These are phyloP conservation scores for Meredithiella fracta DNA, from an alignment of 2,329 filamentous ascomycete genomes.

Conservation along the genomic window DNA sequence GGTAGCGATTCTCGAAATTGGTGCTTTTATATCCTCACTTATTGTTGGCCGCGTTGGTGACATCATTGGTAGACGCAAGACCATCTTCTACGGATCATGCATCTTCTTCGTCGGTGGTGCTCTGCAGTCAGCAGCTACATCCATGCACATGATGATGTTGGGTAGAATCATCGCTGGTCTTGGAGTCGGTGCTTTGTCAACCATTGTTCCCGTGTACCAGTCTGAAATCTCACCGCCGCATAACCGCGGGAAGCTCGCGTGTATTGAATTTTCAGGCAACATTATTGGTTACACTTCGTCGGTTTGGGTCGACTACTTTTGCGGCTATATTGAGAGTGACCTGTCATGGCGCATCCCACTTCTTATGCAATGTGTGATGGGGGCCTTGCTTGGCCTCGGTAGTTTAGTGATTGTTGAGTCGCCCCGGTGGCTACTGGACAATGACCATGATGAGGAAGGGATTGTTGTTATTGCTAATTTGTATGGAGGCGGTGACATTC, in stretches of 20 bases:
- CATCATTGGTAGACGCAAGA: constrained; percentile 72
- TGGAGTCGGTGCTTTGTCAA: constrained; percentile 74
- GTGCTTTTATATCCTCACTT: constrained; percentile 79
- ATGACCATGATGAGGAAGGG: constrained; percentile 94
- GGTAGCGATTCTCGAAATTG: constrained; percentile 91
- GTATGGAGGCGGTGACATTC: constrained; percentile 89
- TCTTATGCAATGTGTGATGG: constrained; percentile 90
- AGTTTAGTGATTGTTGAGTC: constrained; percentile 93
- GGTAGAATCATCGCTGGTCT: constrained; percentile 73
- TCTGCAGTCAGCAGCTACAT: constrained; percentile 63
- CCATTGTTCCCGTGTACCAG: constrained; percentile 86
- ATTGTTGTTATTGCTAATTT: constrained; percentile 97
- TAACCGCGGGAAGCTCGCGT: constrained; percentile 86
- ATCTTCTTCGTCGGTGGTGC: constrained; percentile 76
- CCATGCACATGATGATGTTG: constrained; percentile 78
- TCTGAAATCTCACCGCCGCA: constrained; percentile 93
- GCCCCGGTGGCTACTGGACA: constrained; percentile 92
- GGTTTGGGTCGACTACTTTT: constrained; percentile 98
- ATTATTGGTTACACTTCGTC: constrained; percentile 91
- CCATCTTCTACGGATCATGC: constrained; percentile 83
- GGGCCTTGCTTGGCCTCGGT: constrained; percentile 64
- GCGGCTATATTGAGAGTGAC: constrained; percentile 71
- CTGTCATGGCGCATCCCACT: constrained; percentile 83
- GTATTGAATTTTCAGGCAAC: constrained; percentile 96
- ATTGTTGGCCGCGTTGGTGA: constrained; percentile 79